Conservation (phyloP, 108 stramenopile genomes). For the Skeletonema costatum region DNA sequence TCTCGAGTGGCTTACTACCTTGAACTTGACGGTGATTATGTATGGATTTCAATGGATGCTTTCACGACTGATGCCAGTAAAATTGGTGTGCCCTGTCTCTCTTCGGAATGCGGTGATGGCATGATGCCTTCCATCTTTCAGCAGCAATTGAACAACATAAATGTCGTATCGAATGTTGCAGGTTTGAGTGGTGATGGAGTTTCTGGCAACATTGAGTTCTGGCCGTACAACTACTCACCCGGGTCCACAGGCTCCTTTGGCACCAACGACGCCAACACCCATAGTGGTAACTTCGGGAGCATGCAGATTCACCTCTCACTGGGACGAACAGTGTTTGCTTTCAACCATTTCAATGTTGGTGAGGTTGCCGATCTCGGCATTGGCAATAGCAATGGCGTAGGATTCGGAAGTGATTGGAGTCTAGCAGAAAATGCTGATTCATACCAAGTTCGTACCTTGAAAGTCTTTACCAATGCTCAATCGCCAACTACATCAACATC, state of each 20-base stretch:
- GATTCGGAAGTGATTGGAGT: slow-evolving; percentile 9
- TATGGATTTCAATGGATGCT: not conserved
- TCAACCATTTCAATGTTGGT: slow-evolving; percentile 13
- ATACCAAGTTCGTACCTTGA: not conserved
- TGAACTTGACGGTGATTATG: not conserved
- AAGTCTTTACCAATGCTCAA: slow-evolving; percentile 9
- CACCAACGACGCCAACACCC: not conserved
- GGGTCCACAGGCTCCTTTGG: not conserved
- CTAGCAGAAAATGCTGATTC: not conserved
- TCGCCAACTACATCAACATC: not conserved
- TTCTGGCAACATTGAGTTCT: not conserved
- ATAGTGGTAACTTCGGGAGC: not conserved
- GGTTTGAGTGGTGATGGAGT: not conserved
- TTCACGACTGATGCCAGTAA: not conserved
- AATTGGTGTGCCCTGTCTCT: not conserved
- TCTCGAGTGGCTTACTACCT: not conserved
- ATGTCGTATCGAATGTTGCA: slow-evolving; percentile 1
- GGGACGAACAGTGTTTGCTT: slow-evolving; percentile 6
- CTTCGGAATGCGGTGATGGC: no score
- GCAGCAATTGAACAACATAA: not conserved
- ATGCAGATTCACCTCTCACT: not conserved
- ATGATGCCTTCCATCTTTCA: not conserved
- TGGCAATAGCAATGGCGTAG: not conserved
- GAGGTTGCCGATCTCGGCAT: not conserved
- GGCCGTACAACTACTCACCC: slow-evolving; percentile 1